phyloP scores from a whole-genome alignment of 768 basidiomycete genomes.

The Psilocybe sp. region DNA sequence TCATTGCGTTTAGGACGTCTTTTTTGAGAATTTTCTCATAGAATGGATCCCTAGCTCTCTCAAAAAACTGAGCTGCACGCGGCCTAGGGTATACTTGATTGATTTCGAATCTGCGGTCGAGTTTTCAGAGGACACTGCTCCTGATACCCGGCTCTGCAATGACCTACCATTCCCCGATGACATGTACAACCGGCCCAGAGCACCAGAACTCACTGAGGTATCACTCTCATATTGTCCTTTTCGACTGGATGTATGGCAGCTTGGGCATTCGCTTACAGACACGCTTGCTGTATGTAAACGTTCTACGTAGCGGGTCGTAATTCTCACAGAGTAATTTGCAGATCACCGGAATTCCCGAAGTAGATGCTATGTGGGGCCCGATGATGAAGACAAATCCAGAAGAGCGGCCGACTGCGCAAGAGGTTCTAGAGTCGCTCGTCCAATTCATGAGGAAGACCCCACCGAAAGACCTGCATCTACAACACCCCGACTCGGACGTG shows the following conservation, averaged over 20 bases:
- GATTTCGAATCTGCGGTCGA: conserved; percentile 13
- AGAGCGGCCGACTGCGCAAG: too few relatives aligned
- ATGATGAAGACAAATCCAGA: too few relatives aligned
- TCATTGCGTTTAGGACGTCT: conserved; percentile 4
- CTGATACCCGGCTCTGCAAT: not conserved
- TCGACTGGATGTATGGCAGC: conserved; percentile 12
- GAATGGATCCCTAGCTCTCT: conserved; percentile 7
- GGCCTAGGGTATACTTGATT: conserved; percentile 10
- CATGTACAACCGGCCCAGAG: not conserved
- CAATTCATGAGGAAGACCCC: too few relatives aligned
- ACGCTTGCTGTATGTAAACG: not conserved
- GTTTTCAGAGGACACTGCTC: conserved; percentile 1
- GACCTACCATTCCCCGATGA: not conserved
- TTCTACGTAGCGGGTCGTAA: not conserved
- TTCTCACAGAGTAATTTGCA: too few relatives aligned
- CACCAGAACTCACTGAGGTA: conserved; percentile 1
- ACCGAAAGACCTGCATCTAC: too few relatives aligned
- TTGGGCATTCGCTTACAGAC: conserved; percentile 2
- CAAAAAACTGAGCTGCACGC: not conserved
- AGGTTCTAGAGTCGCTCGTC: too few relatives aligned
- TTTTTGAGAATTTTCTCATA: conserved; percentile 4
- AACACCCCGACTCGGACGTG: too few relatives aligned
- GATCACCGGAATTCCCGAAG: too few relatives aligned
- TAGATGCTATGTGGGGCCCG: too few relatives aligned
- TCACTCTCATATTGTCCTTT: conserved; percentile 10